Conservation (phyloP, 2,329 filamentous ascomycete genomes). For the Aureobasidium sp. region DNA sequence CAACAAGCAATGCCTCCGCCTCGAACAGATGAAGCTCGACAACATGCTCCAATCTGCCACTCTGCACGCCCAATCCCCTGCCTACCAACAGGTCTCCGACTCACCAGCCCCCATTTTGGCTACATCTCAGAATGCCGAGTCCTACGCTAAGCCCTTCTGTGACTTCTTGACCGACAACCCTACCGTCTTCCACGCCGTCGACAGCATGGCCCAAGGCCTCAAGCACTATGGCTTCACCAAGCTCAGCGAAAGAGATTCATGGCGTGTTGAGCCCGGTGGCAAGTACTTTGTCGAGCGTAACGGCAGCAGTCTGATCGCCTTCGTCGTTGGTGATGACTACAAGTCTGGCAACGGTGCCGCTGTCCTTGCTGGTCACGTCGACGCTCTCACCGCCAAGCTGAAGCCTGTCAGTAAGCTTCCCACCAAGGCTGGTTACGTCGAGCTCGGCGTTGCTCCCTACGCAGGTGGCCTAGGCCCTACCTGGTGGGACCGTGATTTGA, state of each 20-base stretch:
- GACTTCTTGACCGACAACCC: constrained; percentile 84
- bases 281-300: constrained; percentile 89
- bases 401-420: constrained; percentile 85
- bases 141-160: constrained; percentile 74
- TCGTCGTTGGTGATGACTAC: constrained; percentile 72
- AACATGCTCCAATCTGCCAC: constrained; percentile 10
- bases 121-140: constrained; percentile 8
- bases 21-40: constrained; percentile 12
- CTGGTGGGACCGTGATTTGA: constrained; percentile 95
- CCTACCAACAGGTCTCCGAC: not conserved
- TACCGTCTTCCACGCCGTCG: constrained; percentile 85
- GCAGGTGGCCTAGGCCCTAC: constrained; percentile 79
- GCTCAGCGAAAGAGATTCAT: constrained; percentile 71
- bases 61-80: not conserved
- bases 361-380: constrained; percentile 86
- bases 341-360: constrained; percentile 77
- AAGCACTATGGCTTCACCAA: constrained; percentile 64
- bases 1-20: constrained; percentile 11
- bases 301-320: constrained; percentile 76
- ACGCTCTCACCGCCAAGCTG: constrained; percentile 80
- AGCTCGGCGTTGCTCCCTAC: constrained; percentile 88
- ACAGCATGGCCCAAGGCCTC: constrained; percentile 67
- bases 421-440: constrained; percentile 75
- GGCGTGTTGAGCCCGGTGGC: constrained; percentile 72
- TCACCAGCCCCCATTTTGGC: not conserved